Evolutionary conservation across 352 stramenopile species (phyloP).

Genomic region (Plasmopara viticola): DNA sequence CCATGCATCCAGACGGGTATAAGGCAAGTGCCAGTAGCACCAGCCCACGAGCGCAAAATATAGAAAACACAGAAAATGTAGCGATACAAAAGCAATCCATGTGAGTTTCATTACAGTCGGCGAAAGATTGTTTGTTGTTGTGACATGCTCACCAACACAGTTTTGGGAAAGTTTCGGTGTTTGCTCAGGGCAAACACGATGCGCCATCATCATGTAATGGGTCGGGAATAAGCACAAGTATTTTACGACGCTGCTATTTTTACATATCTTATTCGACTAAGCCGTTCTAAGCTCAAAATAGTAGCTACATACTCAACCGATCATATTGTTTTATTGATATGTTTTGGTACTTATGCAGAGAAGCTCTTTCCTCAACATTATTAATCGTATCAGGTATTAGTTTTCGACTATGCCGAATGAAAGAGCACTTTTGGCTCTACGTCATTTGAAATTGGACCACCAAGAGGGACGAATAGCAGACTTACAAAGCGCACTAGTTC

Average conservation of each 20-base stretch:
- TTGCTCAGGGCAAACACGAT: conserved; percentile 3
- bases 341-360: too few species aligned
- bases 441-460: too few species aligned
- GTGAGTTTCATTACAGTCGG: conserved; percentile 7
- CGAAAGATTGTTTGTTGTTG: conserved; percentile 15
- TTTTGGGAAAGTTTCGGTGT: conserved; percentile 10
- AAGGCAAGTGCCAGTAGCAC: conserved; percentile 25
- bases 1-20: conserved; percentile 22
- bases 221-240: background rate
- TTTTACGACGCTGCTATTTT: background rate
- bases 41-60: conserved; percentile 19
- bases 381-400: too few species aligned
- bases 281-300: too few species aligned
- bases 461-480: too few species aligned
- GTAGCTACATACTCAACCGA: too few species aligned
- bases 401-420: too few species aligned
- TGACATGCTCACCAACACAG: conserved; percentile 5
- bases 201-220: conserved; percentile 3
- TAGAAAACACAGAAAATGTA: conserved; percentile 22
- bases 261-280: background rate
- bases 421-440: too few species aligned
- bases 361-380: too few species aligned
- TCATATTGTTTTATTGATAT: too few species aligned
- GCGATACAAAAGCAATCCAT: conserved; percentile 17
- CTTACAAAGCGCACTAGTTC: too few species aligned